Percentiles rank a stretch among this genome's conserved stretches.
Evolutionary conservation across 805 yeast species (phyloP).

Genomic region (Wickerhamiella galacta): DNA sequence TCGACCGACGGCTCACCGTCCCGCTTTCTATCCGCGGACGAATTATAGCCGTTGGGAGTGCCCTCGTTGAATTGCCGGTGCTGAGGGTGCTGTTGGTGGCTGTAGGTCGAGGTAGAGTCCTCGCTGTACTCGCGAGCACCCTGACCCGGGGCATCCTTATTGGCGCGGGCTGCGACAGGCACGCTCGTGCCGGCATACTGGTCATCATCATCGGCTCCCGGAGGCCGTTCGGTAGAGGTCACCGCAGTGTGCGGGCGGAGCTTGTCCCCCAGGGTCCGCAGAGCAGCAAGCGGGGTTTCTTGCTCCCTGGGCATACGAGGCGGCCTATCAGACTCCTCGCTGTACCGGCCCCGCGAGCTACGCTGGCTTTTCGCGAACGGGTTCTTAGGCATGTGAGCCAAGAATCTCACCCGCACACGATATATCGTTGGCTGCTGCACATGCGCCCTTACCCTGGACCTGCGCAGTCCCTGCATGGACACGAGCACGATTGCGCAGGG

Average conservation of each 20-base stretch:
- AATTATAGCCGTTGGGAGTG: not conserved
- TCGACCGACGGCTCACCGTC: constrained; percentile 4
- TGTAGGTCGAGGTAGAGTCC: not conserved
- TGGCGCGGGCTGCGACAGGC: constrained; percentile 18
- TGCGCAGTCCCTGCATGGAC: no score
- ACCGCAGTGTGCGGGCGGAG: constrained; percentile 18
- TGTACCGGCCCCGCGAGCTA: not conserved
- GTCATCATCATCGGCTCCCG: constrained; percentile 15
- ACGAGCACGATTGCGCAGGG: no score
- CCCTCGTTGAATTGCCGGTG: not conserved
- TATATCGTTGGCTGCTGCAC: no score
- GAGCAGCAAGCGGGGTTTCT: constrained; percentile 9
- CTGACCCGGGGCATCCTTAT: constrained; percentile 14
- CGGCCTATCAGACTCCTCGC: no score
- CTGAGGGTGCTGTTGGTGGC: not conserved
- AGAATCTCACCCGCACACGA: no score
- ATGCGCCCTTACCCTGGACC: no score
- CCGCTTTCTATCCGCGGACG: not conserved
- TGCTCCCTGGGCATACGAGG: not conserved
- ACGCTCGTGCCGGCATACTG: constrained; percentile 18
- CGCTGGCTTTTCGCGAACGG: not conserved
- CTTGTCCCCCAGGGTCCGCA: constrained; percentile 12
- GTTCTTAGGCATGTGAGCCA: no score
- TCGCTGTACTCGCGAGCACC: constrained; percentile 7
- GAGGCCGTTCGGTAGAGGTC: constrained; percentile 15